phyloP scores from a whole-genome alignment of 805 yeast genomes.

The Monosporozyma yasuniensis region DNA sequence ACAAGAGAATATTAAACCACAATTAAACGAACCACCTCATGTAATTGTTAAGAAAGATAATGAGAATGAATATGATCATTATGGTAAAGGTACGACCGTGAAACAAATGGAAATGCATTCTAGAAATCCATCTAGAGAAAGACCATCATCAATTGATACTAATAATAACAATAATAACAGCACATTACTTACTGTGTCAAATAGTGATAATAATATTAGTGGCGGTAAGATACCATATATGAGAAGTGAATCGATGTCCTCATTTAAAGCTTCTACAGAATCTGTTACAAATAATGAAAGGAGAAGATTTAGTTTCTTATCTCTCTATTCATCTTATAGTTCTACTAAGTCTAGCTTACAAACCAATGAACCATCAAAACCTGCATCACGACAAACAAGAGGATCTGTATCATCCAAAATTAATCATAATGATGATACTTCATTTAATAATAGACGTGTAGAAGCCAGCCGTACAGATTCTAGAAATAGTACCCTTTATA shows the following conservation, averaged over 20 bases:
- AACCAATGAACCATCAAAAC: not conserved
- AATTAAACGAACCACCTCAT: not conserved
- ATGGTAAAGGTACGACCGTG: not conserved
- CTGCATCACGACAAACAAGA: not conserved
- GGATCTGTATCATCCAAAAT: not conserved
- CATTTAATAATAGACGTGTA: not conserved
- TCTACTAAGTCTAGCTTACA: slow-evolving; percentile 2
- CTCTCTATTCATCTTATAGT: slow-evolving; percentile 8
- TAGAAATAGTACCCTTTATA: not conserved
- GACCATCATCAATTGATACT: not conserved
- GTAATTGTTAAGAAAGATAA: not conserved
- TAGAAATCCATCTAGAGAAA: not conserved
- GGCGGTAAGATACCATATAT: not conserved
- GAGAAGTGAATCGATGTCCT: not conserved
- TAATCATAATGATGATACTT: not conserved
- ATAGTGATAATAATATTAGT: not conserved
- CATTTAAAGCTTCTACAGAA: not conserved
- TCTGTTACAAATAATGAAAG: not conserved
- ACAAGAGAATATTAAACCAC: not conserved
- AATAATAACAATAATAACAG: not conserved
- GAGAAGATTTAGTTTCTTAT: slow-evolving; percentile 12
- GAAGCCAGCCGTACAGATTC: not conserved
- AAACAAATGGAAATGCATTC: not conserved
- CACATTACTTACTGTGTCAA: not conserved
- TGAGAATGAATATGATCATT: not conserved